phyloP scores from a whole-genome alignment of 805 yeast genomes.

The Yarrowia porcina region DNA sequence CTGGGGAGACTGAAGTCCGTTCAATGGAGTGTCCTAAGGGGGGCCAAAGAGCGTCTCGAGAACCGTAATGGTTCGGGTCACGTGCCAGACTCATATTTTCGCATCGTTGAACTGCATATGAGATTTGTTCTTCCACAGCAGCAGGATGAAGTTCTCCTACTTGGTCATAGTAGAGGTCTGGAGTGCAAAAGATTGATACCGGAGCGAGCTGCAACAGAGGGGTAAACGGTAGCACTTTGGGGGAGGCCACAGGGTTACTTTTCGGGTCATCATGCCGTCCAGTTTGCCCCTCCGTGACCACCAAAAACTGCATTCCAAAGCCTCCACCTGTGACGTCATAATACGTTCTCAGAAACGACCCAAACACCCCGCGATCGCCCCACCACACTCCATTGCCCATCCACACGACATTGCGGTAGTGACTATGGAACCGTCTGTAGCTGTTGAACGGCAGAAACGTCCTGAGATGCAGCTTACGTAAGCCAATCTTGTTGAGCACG shows the following conservation, averaged over 20 bases:
- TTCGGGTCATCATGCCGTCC: not conserved
- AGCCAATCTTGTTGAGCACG: not conserved
- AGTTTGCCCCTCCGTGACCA: not conserved
- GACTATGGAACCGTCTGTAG: slow-evolving; percentile 4
- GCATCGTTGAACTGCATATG: slow-evolving; percentile 1
- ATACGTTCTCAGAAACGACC: not conserved
- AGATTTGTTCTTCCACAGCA: not conserved
- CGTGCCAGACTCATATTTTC: not conserved
- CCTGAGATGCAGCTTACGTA: not conserved
- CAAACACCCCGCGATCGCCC: slow-evolving; percentile 13
- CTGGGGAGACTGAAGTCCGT: not conserved
- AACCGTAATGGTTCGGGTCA: not conserved
- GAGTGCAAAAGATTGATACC: not conserved
- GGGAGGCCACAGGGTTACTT: not conserved
- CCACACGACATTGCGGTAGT: slow-evolving; percentile 7
- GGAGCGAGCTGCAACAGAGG: not conserved
- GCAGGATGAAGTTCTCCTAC: not conserved
- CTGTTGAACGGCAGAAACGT: slow-evolving; percentile 3
- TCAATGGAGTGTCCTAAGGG: slow-evolving; percentile 3
- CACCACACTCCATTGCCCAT: slow-evolving; percentile 18
- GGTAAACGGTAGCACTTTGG: not conserved
- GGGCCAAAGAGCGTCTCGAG: slow-evolving; percentile 7
- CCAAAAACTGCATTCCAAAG: slow-evolving; percentile 1
- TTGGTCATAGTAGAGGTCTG: slow-evolving; percentile 9
- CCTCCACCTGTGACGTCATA: not conserved